Conservation (phyloP, 2,329 filamentous ascomycete species). For the Xylariaceae sp. region DNA sequence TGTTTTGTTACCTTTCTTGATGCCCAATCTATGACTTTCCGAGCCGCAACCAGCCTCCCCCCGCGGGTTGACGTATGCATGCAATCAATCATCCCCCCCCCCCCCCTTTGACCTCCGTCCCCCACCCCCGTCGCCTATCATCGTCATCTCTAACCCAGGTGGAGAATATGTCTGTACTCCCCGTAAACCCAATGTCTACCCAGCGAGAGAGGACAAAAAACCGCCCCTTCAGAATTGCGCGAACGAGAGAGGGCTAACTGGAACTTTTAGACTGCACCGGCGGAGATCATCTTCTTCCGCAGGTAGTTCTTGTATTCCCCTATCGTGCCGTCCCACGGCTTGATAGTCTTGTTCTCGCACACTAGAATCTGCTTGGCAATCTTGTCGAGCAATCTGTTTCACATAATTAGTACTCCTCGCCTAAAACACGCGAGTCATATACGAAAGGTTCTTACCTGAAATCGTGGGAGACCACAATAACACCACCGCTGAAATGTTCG, state of each 20-base stretch:
- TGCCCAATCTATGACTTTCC: conserved; percentile 1
- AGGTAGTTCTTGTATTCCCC: conserved; percentile 97
- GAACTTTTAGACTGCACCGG: conserved; percentile 76
- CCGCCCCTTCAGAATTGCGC: background rate
- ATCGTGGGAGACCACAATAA: conserved; percentile 97
- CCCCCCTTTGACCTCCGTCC: background rate
- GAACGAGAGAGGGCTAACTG: background rate
- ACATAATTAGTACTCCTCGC: conserved; percentile 23
- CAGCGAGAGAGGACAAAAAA: background rate
- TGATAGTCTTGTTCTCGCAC: conserved; percentile 96
- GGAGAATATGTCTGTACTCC: too few relatives aligned
- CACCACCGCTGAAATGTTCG: conserved; percentile 93
- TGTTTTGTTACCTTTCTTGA: background rate
- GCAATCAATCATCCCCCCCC: too few relatives aligned
- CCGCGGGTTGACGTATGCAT: conserved; percentile 11
- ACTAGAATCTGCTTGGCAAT: conserved; percentile 99
- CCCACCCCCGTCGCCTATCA: too few relatives aligned
- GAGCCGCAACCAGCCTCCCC: conserved; percentile 1
- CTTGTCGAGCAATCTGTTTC: conserved; percentile 85
- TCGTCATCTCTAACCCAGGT: too few relatives aligned
- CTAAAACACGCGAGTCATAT: background rate
- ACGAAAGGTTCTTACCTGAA: conserved; percentile 72
- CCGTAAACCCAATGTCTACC: background rate
- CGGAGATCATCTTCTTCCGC: conserved; percentile 96
- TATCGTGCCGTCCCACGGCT: conserved; percentile 85